These are phyloP conservation scores for Saccharomyces mikatae DNA, from an alignment of 805 yeast genomes.

Conservation along the genomic window DNA sequence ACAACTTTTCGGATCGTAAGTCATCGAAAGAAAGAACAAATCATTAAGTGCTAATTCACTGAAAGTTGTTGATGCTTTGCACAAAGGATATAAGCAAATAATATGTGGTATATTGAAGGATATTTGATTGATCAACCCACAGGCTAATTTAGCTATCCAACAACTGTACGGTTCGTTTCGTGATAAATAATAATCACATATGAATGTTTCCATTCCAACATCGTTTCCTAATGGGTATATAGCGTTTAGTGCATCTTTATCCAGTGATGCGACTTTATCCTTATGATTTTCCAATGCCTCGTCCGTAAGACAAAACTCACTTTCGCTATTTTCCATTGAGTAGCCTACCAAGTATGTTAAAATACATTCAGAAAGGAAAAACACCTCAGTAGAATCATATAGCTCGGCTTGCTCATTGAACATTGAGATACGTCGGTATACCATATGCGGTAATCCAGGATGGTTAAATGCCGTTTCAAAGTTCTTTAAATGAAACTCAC, in stretches of 20 bases:
- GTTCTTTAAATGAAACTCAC: neutral
- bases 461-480: conserved; percentile 4
- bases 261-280: neutral
- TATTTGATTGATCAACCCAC: neutral
- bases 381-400: neutral
- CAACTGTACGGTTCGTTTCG: neutral
- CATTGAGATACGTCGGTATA: conserved; percentile 3
- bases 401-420: neutral
- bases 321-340: neutral
- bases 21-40: neutral
- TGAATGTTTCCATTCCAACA: neutral
- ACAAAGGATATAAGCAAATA: neutral
- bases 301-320: neutral
- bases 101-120: neutral
- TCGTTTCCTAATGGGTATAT: neutral
- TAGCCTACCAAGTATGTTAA: conserved; percentile 3
- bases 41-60: neutral
- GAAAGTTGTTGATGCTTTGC: conserved; percentile 2
- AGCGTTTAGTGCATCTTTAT: conserved; percentile 2
- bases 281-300: conserved; percentile 1
- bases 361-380: conserved; percentile 5
- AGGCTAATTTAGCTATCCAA: neutral
- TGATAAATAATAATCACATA: neutral
- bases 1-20: neutral
- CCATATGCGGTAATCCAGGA: conserved; percentile 3